Percentiles rank a stretch among this genome's conserved stretches.
phyloP scores from a whole-genome alignment of 1,284 basidiomycete genomes.

The Fistulinella cinereoalba region DNA sequence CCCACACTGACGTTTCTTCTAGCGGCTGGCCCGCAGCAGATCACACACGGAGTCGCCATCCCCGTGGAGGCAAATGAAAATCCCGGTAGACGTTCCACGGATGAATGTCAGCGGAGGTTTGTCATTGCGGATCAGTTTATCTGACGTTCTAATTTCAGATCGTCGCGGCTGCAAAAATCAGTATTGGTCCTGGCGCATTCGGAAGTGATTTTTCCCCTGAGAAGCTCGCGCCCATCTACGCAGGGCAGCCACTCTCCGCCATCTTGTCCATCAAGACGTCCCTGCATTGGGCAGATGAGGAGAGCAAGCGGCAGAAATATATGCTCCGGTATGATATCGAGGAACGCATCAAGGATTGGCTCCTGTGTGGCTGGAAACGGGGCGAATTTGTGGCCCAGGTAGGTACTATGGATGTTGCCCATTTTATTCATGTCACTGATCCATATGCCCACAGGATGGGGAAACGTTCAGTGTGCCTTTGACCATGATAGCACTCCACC shows the following conservation, averaged over 20 bases:
- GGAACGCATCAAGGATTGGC: conserved; percentile 74
- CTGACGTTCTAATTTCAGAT: conserved; percentile 45
- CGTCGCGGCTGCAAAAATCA: conserved; percentile 63
- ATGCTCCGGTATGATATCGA: conserved; percentile 73
- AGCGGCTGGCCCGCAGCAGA: conserved; percentile 25
- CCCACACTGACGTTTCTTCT: background rate
- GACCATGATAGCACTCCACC: conserved; percentile 74
- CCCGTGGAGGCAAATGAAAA: conserved; percentile 65
- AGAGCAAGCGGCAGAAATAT: conserved; percentile 44
- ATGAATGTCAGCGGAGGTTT: conserved; percentile 57
- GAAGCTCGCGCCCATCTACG: conserved; percentile 53
- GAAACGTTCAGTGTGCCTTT: conserved; percentile 54
- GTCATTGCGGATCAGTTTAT: conserved; percentile 2
- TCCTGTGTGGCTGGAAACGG: conserved; percentile 75
- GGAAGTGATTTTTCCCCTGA: conserved; percentile 20
- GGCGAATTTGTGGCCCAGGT: conserved; percentile 74
- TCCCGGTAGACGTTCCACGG: conserved; percentile 79
- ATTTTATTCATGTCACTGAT: conserved; percentile 1
- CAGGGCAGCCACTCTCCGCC: conserved; percentile 74
- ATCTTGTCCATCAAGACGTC: conserved; percentile 63
- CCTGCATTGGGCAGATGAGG: conserved; percentile 66
- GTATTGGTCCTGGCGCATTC: conserved; percentile 41
- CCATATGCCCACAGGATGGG: conserved; percentile 47
- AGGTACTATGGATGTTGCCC: conserved; percentile 15
- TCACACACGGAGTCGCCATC: conserved; percentile 6